These are phyloP conservation scores for Haplographium delicatum DNA, from an alignment of 495 filamentous ascomycete genomes.

Conservation along the genomic window DNA sequence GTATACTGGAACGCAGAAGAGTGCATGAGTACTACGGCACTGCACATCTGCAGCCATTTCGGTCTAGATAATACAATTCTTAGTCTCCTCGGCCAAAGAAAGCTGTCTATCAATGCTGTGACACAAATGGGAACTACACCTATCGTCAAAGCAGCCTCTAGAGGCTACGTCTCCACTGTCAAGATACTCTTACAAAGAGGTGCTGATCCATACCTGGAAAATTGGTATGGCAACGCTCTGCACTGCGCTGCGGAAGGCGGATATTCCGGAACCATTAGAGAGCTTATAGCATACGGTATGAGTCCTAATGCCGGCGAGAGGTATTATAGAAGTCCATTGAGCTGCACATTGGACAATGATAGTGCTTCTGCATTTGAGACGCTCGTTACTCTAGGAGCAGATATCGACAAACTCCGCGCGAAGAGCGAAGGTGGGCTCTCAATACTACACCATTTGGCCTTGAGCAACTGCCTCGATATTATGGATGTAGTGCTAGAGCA, in stretches of 20 bases:
- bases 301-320: neutral
- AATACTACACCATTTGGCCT: neutral
- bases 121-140: slow-evolving; percentile 3
- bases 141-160: neutral
- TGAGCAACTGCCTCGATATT: neutral
- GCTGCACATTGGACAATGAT: slow-evolving; percentile 1
- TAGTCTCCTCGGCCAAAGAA: neutral
- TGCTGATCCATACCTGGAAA: neutral
- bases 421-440: neutral
- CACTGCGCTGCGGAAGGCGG: slow-evolving; percentile 1
- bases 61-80: neutral
- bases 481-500: neutral
- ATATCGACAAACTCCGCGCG: neutral
- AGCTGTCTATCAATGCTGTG: neutral
- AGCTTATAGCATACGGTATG: slow-evolving; percentile 3
- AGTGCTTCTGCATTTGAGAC: neutral
- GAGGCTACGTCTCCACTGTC: neutral
- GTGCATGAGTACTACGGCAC: neutral
- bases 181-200: neutral
- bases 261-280: neutral
- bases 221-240: slow-evolving; percentile 8
- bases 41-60: neutral
- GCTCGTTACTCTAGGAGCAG: neutral
- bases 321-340: neutral
- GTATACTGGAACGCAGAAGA: neutral